Percentiles rank a stretch among this genome's conserved stretches.
Evolutionary conservation across 768 basidiomycete genomes (phyloP).

Genomic region (Mycena vulgaris): DNA sequence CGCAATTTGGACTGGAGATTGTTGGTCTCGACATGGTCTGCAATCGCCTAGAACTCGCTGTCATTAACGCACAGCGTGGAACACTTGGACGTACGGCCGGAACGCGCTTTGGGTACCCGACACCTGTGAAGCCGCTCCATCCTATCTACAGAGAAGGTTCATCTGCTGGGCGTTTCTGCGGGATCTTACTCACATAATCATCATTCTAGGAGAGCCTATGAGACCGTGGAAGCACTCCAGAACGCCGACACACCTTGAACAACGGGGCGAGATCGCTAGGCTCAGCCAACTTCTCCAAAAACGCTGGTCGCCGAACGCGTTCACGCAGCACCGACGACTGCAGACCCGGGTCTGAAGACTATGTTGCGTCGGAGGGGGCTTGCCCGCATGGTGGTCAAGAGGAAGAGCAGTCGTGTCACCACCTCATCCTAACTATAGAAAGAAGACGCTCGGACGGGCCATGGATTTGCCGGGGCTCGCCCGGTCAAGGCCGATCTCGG

Average conservation of each 20-base stretch:
- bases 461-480: no score
- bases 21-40: conserved; percentile 59
- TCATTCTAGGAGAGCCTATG: conserved; percentile 51
- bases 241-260: conserved; percentile 52
- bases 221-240: neutral
- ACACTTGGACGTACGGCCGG: conserved; percentile 53
- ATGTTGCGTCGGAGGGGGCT: conserved; percentile 50
- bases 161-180: neutral
- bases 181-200: conserved; percentile 59
- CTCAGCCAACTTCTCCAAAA: conserved; percentile 53
- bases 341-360: conserved; percentile 28
- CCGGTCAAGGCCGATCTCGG: no score
- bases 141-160: conserved; percentile 54
- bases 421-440: conserved; percentile 5
- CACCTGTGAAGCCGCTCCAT: conserved; percentile 67
- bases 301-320: conserved; percentile 58
- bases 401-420: conserved; percentile 10
- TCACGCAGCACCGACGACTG: conserved; percentile 58
- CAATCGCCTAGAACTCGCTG: conserved; percentile 55
- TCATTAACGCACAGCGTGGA: neutral
- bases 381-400: conserved; percentile 45
- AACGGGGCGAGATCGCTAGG: conserved; percentile 58
- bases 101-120: conserved; percentile 64
- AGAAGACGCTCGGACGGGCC: no score
- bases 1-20: conserved; percentile 64